A percentile compares a stretch with the other conserved stretches of the same genome.
Evolutionary conservation across 106 monocot species (phyloP).

Genomic region (Vanilla planifolia): DNA sequence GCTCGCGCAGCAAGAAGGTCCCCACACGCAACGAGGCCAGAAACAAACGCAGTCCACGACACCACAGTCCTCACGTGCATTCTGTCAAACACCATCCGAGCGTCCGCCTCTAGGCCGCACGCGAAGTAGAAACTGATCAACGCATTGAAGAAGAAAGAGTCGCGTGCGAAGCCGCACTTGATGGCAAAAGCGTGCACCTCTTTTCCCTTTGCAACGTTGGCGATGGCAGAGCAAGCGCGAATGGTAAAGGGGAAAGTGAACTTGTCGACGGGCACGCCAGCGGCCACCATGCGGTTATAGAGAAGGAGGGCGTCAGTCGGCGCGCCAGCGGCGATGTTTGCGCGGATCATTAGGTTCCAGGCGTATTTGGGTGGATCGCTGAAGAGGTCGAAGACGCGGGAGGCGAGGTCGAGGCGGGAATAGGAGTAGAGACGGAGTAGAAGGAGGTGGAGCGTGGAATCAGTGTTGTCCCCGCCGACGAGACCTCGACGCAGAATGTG

Average conservation of each 20-base stretch:
- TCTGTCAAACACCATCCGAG: conserved; percentile 33
- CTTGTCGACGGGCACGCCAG: conserved; percentile 33
- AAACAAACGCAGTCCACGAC: conserved; percentile 51
- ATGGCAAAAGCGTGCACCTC: conserved; percentile 43
- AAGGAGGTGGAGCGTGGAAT: conserved; percentile 19
- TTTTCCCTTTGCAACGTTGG: conserved; percentile 14
- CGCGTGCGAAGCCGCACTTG: conserved; percentile 34
- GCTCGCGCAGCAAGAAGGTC: conserved; percentile 27
- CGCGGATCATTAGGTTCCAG: conserved; percentile 45
- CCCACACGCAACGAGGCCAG: conserved; percentile 29
- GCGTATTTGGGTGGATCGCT: conserved; percentile 18
- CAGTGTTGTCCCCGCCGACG: conserved; percentile 4
- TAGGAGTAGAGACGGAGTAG: conserved; percentile 38
- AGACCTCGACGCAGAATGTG: conserved; percentile 33
- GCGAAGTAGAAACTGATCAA: conserved; percentile 42
- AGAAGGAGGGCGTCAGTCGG: conserved; percentile 31
- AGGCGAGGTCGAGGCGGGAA: conserved; percentile 18
- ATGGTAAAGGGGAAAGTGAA: conserved; percentile 60
- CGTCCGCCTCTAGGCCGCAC: conserved; percentile 13
- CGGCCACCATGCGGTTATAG: conserved; percentile 26
- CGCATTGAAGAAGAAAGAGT: conserved; percentile 37
- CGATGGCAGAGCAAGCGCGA: conserved; percentile 23
- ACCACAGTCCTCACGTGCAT: conserved; percentile 47
- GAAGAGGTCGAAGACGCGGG: conserved; percentile 20
- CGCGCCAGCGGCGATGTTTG: conserved; percentile 19